Percentiles rank a stretch among this genome's conserved stretches.
Evolutionary conservation across 2,329 filamentous ascomycete species (phyloP).

Genomic region (Paraphaeosphaeria minitans): DNA sequence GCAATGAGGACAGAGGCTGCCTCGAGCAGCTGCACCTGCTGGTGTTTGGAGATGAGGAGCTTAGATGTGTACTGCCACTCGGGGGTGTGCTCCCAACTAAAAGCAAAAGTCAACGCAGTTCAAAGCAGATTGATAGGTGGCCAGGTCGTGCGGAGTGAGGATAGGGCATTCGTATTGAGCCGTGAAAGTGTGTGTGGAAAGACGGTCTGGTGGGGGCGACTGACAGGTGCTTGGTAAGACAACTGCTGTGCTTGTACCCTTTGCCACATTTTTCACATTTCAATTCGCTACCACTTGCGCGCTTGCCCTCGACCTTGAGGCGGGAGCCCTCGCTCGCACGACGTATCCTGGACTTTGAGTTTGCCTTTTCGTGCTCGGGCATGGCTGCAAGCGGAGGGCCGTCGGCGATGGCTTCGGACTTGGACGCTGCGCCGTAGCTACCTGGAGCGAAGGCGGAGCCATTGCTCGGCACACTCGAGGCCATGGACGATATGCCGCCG

Average conservation of each 20-base stretch:
- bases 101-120: slow-evolving; percentile 41
- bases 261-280: slow-evolving; percentile 98
- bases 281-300: slow-evolving; percentile 81
- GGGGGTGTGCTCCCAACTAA: slow-evolving; percentile 98
- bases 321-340: slow-evolving; percentile 86
- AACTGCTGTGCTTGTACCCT: slow-evolving; percentile 99
- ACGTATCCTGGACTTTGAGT: slow-evolving; percentile 60
- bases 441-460: slow-evolving; percentile 43
- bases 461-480: slow-evolving; percentile 69
- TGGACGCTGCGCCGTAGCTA: slow-evolving; percentile 48
- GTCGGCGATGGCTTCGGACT: slow-evolving; percentile 68
- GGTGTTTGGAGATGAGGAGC: slow-evolving; percentile 97
- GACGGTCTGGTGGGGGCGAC: slow-evolving; percentile 65
- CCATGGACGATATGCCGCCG: slow-evolving; percentile 66
- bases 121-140: slow-evolving; percentile 9
- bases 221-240: slow-evolving; percentile 99
- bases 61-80: slow-evolving; percentile 98
- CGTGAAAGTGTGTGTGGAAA: slow-evolving; percentile 52
- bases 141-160: slow-evolving; percentile 20
- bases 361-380: slow-evolving; percentile 53
- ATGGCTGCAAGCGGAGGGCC: slow-evolving; percentile 63
- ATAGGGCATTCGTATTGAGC: slow-evolving; percentile 47
- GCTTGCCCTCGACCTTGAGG: slow-evolving; percentile 80
- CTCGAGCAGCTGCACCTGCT: slow-evolving; percentile 96
- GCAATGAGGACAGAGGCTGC: slow-evolving; percentile 93